phyloP scores from a whole-genome alignment of 768 basidiomycete genomes.

The Phaeotremella fagi region DNA sequence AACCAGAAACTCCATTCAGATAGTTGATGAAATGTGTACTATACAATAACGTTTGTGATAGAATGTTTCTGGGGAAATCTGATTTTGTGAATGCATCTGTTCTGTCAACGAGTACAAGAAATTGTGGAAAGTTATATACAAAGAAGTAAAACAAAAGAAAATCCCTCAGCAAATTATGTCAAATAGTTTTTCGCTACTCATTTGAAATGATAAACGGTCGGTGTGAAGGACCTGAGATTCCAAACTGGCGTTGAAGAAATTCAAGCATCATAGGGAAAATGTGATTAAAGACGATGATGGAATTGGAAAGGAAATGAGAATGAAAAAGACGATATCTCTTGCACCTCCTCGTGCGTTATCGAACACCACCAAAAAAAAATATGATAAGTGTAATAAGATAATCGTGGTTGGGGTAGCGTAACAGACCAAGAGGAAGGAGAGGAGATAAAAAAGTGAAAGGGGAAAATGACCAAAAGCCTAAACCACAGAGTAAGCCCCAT shows the following conservation, averaged over 20 bases:
- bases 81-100: too few species aligned
- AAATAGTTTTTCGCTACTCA: conserved; percentile 34
- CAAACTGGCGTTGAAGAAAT: conserved; percentile 47
- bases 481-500: conserved; percentile 48
- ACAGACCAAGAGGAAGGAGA: not conserved
- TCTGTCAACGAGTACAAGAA: too few species aligned
- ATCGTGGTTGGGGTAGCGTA: too few species aligned
- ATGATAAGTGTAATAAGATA: too few species aligned
- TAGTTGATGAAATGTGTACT: not conserved
- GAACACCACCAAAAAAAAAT: not conserved
- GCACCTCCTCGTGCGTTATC: not conserved
- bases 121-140: too few species aligned
- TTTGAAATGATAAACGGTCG: conserved; percentile 23
- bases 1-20: not conserved
- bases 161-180: conserved; percentile 34
- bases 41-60: too few species aligned
- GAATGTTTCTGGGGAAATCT: too few species aligned
- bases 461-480: conserved; percentile 10
- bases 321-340: not conserved
- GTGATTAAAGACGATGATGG: not conserved
- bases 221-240: conserved; percentile 28
- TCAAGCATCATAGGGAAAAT: conserved; percentile 42
- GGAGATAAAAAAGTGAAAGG: conserved; percentile 8
- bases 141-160: too few species aligned
- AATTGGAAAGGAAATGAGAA: not conserved